Conservation (phyloP, 805 yeast genomes). For the Pichia insulana region DNA sequence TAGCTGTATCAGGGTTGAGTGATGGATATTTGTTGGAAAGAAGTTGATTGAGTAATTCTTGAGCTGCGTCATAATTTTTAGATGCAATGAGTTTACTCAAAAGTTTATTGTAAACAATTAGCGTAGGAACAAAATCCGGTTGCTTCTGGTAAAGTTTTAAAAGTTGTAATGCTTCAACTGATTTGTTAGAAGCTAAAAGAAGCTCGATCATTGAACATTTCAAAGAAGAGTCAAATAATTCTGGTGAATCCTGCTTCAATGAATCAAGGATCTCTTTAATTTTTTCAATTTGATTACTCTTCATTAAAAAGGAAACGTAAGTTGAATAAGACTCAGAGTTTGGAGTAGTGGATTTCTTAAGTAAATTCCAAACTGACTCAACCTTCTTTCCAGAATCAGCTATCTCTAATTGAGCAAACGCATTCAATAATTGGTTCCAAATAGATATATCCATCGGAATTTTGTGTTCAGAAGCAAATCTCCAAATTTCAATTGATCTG, state of each 20-base stretch:
- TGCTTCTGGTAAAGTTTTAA: slow-evolving; percentile 21
- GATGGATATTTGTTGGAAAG: slow-evolving; percentile 17
- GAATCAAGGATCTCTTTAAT: slow-evolving; percentile 32
- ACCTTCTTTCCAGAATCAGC: slow-evolving; percentile 28
- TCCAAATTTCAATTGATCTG: slow-evolving; percentile 11
- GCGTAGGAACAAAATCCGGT: slow-evolving; percentile 33
- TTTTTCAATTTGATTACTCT: slow-evolving; percentile 32
- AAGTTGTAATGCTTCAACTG: slow-evolving; percentile 33
- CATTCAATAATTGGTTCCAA: slow-evolving; percentile 51
- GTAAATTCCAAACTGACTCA: slow-evolving; percentile 28
- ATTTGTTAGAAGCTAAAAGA: slow-evolving; percentile 31
- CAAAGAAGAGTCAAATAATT: slow-evolving; percentile 31
- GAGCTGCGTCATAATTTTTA: slow-evolving; percentile 37
- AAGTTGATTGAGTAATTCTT: slow-evolving; percentile 42
- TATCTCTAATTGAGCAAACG: slow-evolving; percentile 21
- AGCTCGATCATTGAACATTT: slow-evolving; percentile 41
- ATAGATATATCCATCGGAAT: slow-evolving; percentile 28
- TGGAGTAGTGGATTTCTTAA: slow-evolving; percentile 29
- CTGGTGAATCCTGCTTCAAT: slow-evolving; percentile 26
- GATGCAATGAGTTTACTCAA: slow-evolving; percentile 33
- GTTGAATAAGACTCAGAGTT: slow-evolving; percentile 41
- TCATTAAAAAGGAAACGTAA: slow-evolving; percentile 40
- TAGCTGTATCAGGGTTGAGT: slow-evolving; percentile 49
- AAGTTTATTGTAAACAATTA: slow-evolving; percentile 44
- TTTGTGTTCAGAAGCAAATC: slow-evolving; percentile 21